These are phyloP conservation scores for Chiua sp. DNA, from an alignment of 1,284 basidiomycete genomes.

Conservation along the genomic window DNA sequence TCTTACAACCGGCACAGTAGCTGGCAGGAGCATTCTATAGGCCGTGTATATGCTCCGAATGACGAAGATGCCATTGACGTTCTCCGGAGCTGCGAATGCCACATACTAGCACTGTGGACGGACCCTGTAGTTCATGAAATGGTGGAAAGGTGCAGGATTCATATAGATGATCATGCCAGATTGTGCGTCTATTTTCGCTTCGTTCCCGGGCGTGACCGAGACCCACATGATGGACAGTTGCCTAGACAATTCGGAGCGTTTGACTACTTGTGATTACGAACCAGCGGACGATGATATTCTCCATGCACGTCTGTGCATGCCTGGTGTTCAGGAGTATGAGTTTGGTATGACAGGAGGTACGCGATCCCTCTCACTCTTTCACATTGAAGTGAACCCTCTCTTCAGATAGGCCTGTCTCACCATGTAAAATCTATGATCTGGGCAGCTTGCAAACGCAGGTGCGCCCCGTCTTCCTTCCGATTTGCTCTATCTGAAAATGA, in stretches of 20 bases:
- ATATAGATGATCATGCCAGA: slow-evolving; percentile 66
- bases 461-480: slow-evolving; percentile 12
- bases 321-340: slow-evolving; percentile 68
- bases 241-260: slow-evolving; percentile 70
- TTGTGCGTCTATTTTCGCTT: slow-evolving; percentile 55
- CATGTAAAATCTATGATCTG: slow-evolving; percentile 60
- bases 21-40: slow-evolving; percentile 45
- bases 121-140: slow-evolving; percentile 56
- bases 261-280: slow-evolving; percentile 80
- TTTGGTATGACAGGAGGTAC: slow-evolving; percentile 53
- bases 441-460: slow-evolving; percentile 64
- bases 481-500: slow-evolving; percentile 1
- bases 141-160: slow-evolving; percentile 48
- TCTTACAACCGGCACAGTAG: slow-evolving; percentile 32
- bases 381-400: background rate
- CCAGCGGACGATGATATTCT: slow-evolving; percentile 96
- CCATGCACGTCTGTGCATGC: slow-evolving; percentile 90
- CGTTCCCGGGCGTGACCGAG: background rate
- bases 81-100: slow-evolving; percentile 55
- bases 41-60: slow-evolving; percentile 46
- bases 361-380: slow-evolving; percentile 4
- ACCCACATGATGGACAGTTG: slow-evolving; percentile 48
- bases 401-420: slow-evolving; percentile 27
- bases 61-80: slow-evolving; percentile 52
- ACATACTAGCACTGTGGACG: slow-evolving; percentile 65